A percentile compares a stretch with the other conserved stretches of the same genome.
Evolutionary conservation across 179 eudicot genomes (phyloP).

Genomic region (Pouteria campechiana): DNA sequence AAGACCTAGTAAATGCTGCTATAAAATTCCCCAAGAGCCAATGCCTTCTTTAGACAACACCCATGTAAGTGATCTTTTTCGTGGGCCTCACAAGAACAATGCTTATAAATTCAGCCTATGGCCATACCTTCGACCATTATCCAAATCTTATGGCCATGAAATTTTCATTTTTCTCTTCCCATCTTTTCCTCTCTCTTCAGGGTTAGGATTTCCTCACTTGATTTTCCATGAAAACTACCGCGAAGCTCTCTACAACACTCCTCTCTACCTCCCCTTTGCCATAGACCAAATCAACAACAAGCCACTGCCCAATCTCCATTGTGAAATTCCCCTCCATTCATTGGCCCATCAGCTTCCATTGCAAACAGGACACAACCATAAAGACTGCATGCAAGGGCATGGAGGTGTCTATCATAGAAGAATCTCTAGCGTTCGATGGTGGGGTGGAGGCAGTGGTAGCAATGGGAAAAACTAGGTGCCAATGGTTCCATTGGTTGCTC

Average conservation of each 20-base stretch:
- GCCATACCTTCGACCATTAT: no score
- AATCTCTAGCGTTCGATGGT: conserved; percentile 14
- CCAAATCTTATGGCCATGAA: no score
- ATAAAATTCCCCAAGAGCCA: no score
- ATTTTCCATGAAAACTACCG: conserved; percentile 7
- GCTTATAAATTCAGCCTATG: no score
- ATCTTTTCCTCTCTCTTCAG: background rate
- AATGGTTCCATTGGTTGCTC: conserved; percentile 80
- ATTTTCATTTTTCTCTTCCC: background rate
- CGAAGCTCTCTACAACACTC: conserved; percentile 10
- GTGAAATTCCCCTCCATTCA: background rate
- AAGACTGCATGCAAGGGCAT: conserved; percentile 39
- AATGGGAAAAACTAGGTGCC: conserved; percentile 70
- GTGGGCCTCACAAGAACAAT: no score
- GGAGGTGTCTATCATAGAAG: conserved; percentile 31
- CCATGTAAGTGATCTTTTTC: no score
- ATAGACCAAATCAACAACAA: no score
- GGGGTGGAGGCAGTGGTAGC: conserved; percentile 4
- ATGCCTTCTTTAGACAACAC: no score
- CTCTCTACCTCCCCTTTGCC: conserved; percentile 7
- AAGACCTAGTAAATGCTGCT: no score
- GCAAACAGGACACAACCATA: background rate
- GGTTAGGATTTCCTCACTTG: background rate
- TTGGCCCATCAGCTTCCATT: background rate
- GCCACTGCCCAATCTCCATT: background rate